These are phyloP conservation scores for Colletotrichum costaricense DNA, from an alignment of 2,329 filamentous ascomycete species.

Conservation along the genomic window DNA sequence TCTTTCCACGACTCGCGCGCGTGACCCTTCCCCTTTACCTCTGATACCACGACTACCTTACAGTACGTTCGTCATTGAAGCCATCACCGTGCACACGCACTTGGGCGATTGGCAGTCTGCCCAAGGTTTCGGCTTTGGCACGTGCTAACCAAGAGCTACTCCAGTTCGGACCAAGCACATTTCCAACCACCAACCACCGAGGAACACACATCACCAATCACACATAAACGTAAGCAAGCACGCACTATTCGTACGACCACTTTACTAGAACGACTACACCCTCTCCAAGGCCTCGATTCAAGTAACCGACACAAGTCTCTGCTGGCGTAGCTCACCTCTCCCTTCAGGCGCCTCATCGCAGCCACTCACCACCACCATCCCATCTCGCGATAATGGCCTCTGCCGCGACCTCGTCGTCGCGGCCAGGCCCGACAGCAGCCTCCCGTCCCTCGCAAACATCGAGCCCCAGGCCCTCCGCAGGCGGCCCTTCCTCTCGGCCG, in stretches of 20 bases:
- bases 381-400: slow-evolving; percentile 21
- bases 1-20: not conserved
- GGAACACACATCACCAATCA: not conserved
- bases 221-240: not conserved
- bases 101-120: not conserved
- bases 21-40: not conserved
- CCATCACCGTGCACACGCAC: not conserved
- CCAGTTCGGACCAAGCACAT: slow-evolving; percentile 21
- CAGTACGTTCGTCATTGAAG: slow-evolving; percentile 9
- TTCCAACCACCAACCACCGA: not conserved
- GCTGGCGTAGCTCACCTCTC: not conserved
- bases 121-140: slow-evolving; percentile 14
- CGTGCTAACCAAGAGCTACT: slow-evolving; percentile 26
- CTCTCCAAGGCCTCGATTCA: not conserved
- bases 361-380: not conserved
- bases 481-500: slow-evolving; percentile 25
- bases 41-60: not conserved
- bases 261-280: not conserved
- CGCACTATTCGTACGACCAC: not conserved
- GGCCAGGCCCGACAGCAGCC: slow-evolving; percentile 25
- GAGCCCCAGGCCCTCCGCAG: slow-evolving; percentile 23
- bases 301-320: not conserved
- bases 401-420: slow-evolving; percentile 33
- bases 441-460: slow-evolving; percentile 8
- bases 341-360: too few relatives aligned